These are phyloP conservation scores for Xanthoparmelia taractica DNA, from an alignment of 495 filamentous ascomycete genomes.

Conservation along the genomic window DNA sequence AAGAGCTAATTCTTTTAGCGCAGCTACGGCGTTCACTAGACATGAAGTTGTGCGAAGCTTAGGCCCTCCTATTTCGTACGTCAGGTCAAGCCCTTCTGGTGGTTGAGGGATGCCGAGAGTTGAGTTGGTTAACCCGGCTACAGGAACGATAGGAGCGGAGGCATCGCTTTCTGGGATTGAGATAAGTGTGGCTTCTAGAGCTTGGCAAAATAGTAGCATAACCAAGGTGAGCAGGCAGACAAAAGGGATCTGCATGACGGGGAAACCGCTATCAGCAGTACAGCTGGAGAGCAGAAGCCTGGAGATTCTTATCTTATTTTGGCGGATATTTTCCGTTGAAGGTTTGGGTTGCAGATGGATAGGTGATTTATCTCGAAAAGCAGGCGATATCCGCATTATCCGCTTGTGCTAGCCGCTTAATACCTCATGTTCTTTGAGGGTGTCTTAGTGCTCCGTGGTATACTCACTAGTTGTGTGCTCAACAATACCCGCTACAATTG, in stretches of 20 bases:
- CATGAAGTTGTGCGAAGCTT: constrained; percentile 6
- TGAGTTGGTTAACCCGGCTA: background rate
- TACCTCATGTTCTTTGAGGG: background rate
- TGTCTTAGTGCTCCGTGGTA: background rate
- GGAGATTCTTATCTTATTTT: too few relatives aligned
- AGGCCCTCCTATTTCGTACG: constrained; percentile 4
- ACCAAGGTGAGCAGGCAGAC: background rate
- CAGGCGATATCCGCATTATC: background rate
- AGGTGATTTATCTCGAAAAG: background rate
- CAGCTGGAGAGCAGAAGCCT: background rate
- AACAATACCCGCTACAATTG: constrained; percentile 8
- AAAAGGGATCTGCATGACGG: background rate
- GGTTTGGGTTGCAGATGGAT: background rate
- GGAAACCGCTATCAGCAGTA: background rate
- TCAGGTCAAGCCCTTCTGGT: background rate
- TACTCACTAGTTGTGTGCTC: background rate
- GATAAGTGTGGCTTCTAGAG: background rate
- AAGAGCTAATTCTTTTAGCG: constrained; percentile 4
- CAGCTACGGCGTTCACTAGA: background rate
- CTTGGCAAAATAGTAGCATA: background rate
- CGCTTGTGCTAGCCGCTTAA: background rate
- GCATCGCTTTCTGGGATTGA: background rate
- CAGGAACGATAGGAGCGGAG: too few relatives aligned
- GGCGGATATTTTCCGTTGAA: background rate
- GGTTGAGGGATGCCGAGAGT: background rate